phyloP scores from a whole-genome alignment of 768 basidiomycete species.

The Infundibulicybe gibba region DNA sequence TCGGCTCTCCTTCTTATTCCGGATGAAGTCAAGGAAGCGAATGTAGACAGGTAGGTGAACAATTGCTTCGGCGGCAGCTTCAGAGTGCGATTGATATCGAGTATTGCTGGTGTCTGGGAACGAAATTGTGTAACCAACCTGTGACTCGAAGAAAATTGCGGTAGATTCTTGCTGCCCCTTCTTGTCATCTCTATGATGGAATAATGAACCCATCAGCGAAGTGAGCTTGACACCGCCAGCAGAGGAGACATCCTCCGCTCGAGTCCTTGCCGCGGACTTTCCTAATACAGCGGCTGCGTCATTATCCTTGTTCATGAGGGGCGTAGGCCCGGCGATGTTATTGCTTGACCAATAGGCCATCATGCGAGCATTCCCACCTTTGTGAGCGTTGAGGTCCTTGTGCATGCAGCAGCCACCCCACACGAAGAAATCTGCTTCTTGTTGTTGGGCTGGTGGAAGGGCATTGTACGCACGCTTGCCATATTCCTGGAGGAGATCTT shows the following conservation, averaged over 20 bases:
- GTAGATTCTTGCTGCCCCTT: slow-evolving; percentile 26
- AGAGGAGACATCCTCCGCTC: slow-evolving; percentile 11
- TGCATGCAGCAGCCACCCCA: too few species aligned
- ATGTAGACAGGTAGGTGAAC: slow-evolving; percentile 13
- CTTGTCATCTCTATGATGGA: slow-evolving; percentile 32
- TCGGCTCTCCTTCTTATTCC: slow-evolving; percentile 21
- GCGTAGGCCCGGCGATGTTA: slow-evolving; percentile 14
- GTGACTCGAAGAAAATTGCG: slow-evolving; percentile 12
- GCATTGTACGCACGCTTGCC: slow-evolving; percentile 16
- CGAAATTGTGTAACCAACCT: slow-evolving; percentile 8
- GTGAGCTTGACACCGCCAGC: slow-evolving; percentile 24
- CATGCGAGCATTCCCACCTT: slow-evolving; percentile 24
- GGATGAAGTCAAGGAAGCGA: slow-evolving; percentile 18
- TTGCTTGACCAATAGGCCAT: slow-evolving; percentile 17
- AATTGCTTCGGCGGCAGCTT: slow-evolving; percentile 22
- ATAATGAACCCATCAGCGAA: slow-evolving; percentile 23
- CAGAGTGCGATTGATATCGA: slow-evolving; percentile 22
- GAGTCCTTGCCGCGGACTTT: slow-evolving; percentile 6
- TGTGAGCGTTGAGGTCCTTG: slow-evolving; percentile 29
- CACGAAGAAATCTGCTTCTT: slow-evolving; percentile 21
- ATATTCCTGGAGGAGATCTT: slow-evolving; percentile 11
- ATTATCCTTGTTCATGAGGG: slow-evolving; percentile 24
- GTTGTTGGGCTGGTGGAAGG: slow-evolving; percentile 12
- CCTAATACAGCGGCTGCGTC: slow-evolving; percentile 11
- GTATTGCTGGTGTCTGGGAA: slow-evolving; percentile 32